A percentile compares a stretch with the other conserved stretches of the same genome.
Conservation (phyloP, 2,329 filamentous ascomycete genomes). For the Clonostachys sp. region DNA sequence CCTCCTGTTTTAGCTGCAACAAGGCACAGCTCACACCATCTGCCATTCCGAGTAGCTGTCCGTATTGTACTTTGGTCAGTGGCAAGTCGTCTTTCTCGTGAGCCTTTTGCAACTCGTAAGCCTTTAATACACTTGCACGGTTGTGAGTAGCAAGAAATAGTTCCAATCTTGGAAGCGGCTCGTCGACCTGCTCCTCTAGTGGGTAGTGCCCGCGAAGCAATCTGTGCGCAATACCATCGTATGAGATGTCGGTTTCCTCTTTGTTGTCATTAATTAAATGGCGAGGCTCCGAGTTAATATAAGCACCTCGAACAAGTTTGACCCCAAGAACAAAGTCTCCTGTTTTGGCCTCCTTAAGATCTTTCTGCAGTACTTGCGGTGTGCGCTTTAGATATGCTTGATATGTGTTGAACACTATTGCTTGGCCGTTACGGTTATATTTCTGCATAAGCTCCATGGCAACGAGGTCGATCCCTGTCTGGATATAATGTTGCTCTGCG, state of each 20-base stretch:
- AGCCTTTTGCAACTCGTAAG: constrained; percentile 35
- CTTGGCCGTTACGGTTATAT: constrained; percentile 27
- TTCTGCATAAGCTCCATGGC: constrained; percentile 27
- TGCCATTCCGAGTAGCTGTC: constrained; percentile 53
- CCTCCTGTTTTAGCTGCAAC: constrained; percentile 26
- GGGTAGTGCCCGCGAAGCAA: constrained; percentile 37
- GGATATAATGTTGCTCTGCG: constrained; percentile 39
- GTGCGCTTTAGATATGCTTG: constrained; percentile 52
- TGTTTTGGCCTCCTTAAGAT: constrained; percentile 36
- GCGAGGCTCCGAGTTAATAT: constrained; percentile 43
- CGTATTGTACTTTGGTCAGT: constrained; percentile 35
- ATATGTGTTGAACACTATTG: constrained; percentile 44
- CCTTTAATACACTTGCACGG: constrained; percentile 28
- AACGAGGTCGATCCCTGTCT: constrained; percentile 25
- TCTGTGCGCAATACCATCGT: constrained; percentile 42
- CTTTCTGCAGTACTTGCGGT: constrained; percentile 29
- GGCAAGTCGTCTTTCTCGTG: constrained; percentile 26
- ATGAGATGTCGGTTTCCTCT: constrained; percentile 45
- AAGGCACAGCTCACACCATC: constrained; percentile 49
- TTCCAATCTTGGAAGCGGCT: constrained; percentile 38
- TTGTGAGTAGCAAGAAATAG: constrained; percentile 53
- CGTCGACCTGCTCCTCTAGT: constrained; percentile 35
- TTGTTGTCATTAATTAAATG: constrained; percentile 46
- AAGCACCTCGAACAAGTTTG: constrained; percentile 54
- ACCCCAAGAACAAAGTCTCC: constrained; percentile 47